Base-by-base conservation (phyloP, 192 early-diverging fungal species). In the Phlyctochytrium bullatum region DNA sequence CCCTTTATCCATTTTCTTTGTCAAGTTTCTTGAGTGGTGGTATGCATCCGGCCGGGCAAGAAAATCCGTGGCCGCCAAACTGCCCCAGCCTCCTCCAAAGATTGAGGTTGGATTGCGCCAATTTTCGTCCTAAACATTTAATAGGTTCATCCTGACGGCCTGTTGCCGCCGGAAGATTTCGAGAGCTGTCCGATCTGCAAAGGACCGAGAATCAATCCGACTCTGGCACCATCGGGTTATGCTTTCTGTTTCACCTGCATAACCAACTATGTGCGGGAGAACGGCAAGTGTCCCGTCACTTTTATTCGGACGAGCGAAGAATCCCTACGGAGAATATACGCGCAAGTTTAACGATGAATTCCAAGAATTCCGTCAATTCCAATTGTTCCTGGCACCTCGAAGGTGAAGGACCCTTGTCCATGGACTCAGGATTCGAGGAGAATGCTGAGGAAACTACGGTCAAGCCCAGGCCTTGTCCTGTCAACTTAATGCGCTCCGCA, bases 21-120 rank as follows among this genome's bases (percentile, higher is more conserved):
- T 89, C 78, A 90, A 90, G 64, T 97, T 97, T 69, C 75, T 96
- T 61, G 95, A 96, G 77, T 97, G 95, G 95, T 97, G 94, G 94
- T 91, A 93, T 71, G 80, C 88, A 32, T 91, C 89, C 14, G 92
- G 92, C 64, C n/a, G n/a, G n/a, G 91, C 88, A 59, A 83, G 88
- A 67, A 82, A 85, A 6, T 73, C 80, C 12, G 70, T 73, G 3
- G 61, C 66, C 10, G 75, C 24, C 64, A 67, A 60, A 64, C 83
- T 80, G 2, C 68, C 81, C 20, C 88, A 93, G 2, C 82, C 89
- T 34, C 90, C 94, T 14, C 93, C 94, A 1, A 81, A 83, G 67
- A 79, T 83, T 27, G 74, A 90, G 6, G 76, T 80, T 70, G 89
- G 87, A 81, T 57, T 57, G 40, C 40, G 20, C 20, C 10, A 14